phyloP scores from a whole-genome alignment of 495 filamentous ascomycete species.

The Hypoxylon perforatum region DNA sequence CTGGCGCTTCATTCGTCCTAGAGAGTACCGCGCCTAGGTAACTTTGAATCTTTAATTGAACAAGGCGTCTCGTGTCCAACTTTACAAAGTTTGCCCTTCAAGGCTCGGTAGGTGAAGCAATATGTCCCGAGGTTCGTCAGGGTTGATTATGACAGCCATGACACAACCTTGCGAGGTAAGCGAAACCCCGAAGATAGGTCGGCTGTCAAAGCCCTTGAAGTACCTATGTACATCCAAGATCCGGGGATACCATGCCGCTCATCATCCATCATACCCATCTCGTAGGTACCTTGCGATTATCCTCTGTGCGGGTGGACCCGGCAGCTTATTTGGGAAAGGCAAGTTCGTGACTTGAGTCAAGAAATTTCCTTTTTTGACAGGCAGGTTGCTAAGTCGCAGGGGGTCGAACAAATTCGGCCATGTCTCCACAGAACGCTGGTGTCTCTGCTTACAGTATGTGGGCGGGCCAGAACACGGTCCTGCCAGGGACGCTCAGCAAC shows the following conservation, averaged over 20 bases:
- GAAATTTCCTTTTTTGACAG: slow-evolving; percentile 41
- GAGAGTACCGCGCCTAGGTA: not conserved
- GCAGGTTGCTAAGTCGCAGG: slow-evolving; percentile 32
- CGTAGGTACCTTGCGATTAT: slow-evolving; percentile 31
- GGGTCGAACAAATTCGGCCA: slow-evolving; percentile 32
- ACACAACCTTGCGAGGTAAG: slow-evolving; percentile 30
- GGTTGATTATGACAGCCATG: slow-evolving; percentile 16
- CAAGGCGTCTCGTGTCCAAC: slow-evolving; percentile 9
- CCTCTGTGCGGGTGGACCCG: slow-evolving; percentile 15
- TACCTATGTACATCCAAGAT: slow-evolving; percentile 31
- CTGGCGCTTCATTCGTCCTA: not conserved
- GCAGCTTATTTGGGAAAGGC: slow-evolving; percentile 23
- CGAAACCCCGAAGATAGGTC: slow-evolving; percentile 7
- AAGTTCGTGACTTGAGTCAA: slow-evolving; percentile 35
- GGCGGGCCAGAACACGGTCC: not conserved
- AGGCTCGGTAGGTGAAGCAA: slow-evolving; percentile 33
- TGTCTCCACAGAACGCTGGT: slow-evolving; percentile 25
- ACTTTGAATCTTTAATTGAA: slow-evolving; percentile 11
- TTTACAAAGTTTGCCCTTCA: slow-evolving; percentile 10
- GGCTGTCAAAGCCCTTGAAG: slow-evolving; percentile 11
- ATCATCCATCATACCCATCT: slow-evolving; percentile 23
- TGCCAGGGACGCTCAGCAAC: not conserved
- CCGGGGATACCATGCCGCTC: slow-evolving; percentile 42
- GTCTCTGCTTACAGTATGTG: slow-evolving; percentile 2
- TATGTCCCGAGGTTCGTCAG: slow-evolving; percentile 34